Conservation (phyloP, 257 asterid genomes). For the Galeopsis tetrahit region DNA sequence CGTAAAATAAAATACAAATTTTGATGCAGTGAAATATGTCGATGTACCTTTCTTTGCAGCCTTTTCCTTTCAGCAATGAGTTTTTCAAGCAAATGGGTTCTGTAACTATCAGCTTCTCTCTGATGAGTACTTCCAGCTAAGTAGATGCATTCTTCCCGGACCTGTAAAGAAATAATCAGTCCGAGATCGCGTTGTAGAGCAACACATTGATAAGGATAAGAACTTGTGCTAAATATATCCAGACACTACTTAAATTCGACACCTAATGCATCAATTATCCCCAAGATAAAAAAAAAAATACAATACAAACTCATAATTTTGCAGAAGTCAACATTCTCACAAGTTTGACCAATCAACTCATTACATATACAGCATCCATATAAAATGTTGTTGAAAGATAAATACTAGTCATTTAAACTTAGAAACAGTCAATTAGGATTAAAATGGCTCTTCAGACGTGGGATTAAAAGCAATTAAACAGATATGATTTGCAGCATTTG, state of each 20-base stretch:
- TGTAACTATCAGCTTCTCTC: slow-evolving; percentile 49
- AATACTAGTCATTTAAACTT: not conserved
- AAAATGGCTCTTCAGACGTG: not conserved
- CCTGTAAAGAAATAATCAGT: slow-evolving; percentile 48
- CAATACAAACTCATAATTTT: not conserved
- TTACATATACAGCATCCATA: not conserved
- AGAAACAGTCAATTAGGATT: not conserved
- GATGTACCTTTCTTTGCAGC: slow-evolving; percentile 59
- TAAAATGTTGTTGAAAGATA: not conserved
- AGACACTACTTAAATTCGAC: not conserved
- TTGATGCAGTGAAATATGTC: slow-evolving; percentile 20
- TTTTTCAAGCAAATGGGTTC: slow-evolving; percentile 53
- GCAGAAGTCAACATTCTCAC: not conserved
- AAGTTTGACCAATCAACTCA: not conserved
- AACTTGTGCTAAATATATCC: not conserved
- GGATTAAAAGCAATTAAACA: not conserved
- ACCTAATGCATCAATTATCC: not conserved
- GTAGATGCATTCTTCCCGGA: slow-evolving; percentile 61
- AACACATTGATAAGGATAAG: slow-evolving; percentile 2
- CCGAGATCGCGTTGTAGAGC: slow-evolving; percentile 6
- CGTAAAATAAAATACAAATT: not conserved
- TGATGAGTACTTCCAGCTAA: slow-evolving; percentile 69
- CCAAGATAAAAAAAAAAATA: not conserved
- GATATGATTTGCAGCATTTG: not conserved
- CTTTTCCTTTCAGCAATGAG: slow-evolving; percentile 61